These are phyloP conservation scores for Tetrahymena thermophila DNA, from an alignment of 73 alveolate species.

Conservation along the genomic window DNA sequence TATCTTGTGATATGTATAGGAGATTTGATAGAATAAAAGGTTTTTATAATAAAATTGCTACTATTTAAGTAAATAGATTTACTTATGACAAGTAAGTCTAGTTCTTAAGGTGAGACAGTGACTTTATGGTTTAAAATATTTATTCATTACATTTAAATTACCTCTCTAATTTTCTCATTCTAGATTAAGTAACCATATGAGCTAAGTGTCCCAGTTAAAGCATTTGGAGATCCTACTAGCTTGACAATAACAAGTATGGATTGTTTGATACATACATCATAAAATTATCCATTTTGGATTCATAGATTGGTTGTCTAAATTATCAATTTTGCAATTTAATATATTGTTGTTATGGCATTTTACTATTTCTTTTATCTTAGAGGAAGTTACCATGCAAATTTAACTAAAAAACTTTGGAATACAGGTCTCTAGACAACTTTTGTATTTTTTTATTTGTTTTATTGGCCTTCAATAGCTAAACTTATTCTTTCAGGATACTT, in stretches of 20 bases:
- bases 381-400: background rate
- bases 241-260: background rate
- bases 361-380: background rate
- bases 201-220: background rate
- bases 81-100: background rate
- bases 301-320: background rate
- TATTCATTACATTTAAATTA: background rate
- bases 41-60: background rate
- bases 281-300: background rate
- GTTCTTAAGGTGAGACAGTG: background rate
- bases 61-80: background rate
- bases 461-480: background rate
- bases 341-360: background rate
- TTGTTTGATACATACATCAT: background rate
- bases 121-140: background rate
- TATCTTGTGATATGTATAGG: background rate
- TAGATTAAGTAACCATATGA: background rate
- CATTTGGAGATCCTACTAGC: background rate
- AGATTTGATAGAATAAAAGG: background rate
- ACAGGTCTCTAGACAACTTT: background rate
- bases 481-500: background rate
- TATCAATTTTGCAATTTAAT: background rate
- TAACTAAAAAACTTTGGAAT: background rate
- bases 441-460: background rate
- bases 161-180: background rate